Evolutionary conservation across 2,329 filamentous ascomycete species (phyloP), one percentile per base, ranked within the genome.

Genomic region (Xylaria hypoxylon): DNA sequence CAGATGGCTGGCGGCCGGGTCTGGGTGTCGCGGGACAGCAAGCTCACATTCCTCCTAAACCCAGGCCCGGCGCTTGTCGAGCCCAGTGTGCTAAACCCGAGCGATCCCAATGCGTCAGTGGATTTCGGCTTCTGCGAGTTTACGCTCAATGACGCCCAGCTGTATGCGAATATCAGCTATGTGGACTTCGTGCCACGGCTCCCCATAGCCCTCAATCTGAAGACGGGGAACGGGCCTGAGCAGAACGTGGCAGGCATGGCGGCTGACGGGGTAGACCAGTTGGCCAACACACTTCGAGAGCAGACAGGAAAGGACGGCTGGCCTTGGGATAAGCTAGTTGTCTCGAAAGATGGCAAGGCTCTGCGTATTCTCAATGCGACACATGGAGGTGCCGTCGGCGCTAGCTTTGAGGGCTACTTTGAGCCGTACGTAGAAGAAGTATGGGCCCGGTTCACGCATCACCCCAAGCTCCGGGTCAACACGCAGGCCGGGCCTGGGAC

Each of bases 51-150:
- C 75, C 78, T 87, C 8, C 79, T 91, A 33, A 92, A 92, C 72
- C 88, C 87, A 0, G 87, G 87, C 1, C 87, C 89, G 0, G 87
- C 86, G 0, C 81, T 92, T 2, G 88, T 91, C 50, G 89, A 91
- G 76, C 89, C 89, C 1, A 89, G 87, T 4, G 86, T 90, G n/a
- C 84, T 87, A 11, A 91, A 91, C 74, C 82, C 84, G 0, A 81
- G 81, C 8, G 87, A 89, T 68, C 79, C 82, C 7, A 89, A 89
- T 69, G 81, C 81, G 51, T 77, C 80, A 42, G 79, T 83, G 42
- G 80, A 83, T 68, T 89, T 87, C 79, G 80, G 80, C 47, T 89
- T 89, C 74, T 86, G 83, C 78, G 87, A 89, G 76, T 88, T 90
- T 75, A 89, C 87, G 1, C 86, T 84, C 75, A 87, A 88, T 74